phyloP scores from a whole-genome alignment of 2,329 filamentous ascomycete genomes.

The Penicillium thymicola region DNA sequence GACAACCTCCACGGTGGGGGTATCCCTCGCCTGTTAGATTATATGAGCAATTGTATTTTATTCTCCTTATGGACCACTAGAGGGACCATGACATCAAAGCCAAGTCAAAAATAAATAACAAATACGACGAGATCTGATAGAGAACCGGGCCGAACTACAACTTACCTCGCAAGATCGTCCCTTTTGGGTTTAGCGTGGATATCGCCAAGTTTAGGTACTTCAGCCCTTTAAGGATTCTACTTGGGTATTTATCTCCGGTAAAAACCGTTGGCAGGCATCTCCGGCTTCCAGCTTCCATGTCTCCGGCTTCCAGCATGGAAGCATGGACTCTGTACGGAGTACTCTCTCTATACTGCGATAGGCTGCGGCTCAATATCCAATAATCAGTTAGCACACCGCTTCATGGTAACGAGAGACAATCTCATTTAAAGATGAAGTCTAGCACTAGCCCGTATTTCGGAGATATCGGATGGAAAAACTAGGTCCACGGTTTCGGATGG shows the following conservation, averaged over 20 bases:
- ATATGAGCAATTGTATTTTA: neutral
- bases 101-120: neutral
- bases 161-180: conserved; percentile 27
- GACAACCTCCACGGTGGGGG: neutral
- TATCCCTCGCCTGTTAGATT: neutral
- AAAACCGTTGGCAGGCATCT: neutral
- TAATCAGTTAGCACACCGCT: neutral
- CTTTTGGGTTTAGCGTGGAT: conserved; percentile 25
- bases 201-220: neutral
- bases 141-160: conserved; percentile 13
- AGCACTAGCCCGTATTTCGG: neutral
- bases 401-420: neutral
- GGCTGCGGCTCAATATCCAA: neutral
- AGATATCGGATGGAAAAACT: neutral
- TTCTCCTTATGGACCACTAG: neutral
- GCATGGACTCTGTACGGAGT: neutral
- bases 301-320: neutral
- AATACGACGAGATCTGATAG: conserved; percentile 10
- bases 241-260: neutral
- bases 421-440: neutral
- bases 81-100: conserved; percentile 8
- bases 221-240: neutral
- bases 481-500: conserved; percentile 6
- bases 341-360: neutral
- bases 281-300: neutral